Evolutionary conservation across 2,329 filamentous ascomycete species (phyloP), one percentile per base, ranked within the genome.

Genomic region (Penicillium frequentans): DNA sequence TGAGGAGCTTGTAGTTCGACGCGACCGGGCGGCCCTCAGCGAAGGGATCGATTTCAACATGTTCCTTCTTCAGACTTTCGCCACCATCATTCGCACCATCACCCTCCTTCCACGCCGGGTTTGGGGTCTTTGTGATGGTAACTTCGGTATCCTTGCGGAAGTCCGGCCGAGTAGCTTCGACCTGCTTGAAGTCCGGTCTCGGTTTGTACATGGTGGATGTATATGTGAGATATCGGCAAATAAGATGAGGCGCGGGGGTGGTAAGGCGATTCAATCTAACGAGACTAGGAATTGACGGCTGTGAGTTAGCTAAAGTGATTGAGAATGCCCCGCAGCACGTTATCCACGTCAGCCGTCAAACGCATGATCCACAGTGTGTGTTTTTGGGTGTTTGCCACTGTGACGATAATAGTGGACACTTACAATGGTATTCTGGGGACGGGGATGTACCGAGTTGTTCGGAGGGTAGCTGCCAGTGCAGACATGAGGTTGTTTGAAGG

Each of bases 1-100:
- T 96, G 59, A 97, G 81, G 14, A 97, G 84, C 77, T 96, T 96
- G 84, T 98, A 97, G 82, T 97, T 97, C 77, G 84, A 86, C 1
- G 80, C 77, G 0, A 85, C 76, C 0, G 86, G 82, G 0, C 93
- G 84, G 31, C 87, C 90, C 27, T 86, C 78, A 55, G 82, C 88
- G 72, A 93, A 86, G 0, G 93, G 93, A 73, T 96, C 88, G 66
- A 97, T 96, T 69, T 87, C 79, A 62, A 93, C 75, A 76, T 96
- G 90, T 1, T 78, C 72, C 57, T 85, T 84, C 54, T 78, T 70
- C 60, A 84, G 67, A 55, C 75, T 74, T 49, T 76, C 77, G 13
- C 81, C 80, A 19, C 73, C 70, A 60, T 79, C 75, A 29, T 75
- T 80, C 3, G 69, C 74, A 3, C 77, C 77, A 23, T 75, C 69